These are phyloP conservation scores for Lentinus brumalis DNA, from an alignment of 768 basidiomycete genomes.

Conservation along the genomic window DNA sequence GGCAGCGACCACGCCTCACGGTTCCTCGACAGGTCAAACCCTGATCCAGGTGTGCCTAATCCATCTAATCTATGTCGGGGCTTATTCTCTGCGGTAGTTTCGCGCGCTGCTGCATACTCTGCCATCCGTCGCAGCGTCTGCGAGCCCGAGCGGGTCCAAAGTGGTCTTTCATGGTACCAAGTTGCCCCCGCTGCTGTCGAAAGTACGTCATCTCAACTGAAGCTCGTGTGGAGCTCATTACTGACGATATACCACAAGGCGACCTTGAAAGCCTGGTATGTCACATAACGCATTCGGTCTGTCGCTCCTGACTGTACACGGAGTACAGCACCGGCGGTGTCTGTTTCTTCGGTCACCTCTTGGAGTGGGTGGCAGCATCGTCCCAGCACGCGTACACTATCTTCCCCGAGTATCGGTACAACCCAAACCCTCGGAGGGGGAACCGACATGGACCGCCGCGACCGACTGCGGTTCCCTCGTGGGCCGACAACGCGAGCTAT, in stretches of 20 bases:
- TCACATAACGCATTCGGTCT: not conserved
- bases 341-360: constrained; percentile 1
- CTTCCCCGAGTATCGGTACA: not conserved
- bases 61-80: not conserved
- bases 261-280: constrained; percentile 3
- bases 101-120: constrained; percentile 3
- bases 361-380: constrained; percentile 2
- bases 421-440: not conserved
- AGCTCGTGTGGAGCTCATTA: not conserved
- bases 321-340: constrained; percentile 6
- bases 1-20: not conserved
- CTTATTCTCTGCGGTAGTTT: not conserved
- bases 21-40: not conserved
- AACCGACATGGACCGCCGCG: not conserved
- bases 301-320: not conserved
- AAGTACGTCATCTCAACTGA: not conserved
- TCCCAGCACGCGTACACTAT: constrained; percentile 9
- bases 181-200: constrained; percentile 2
- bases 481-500: constrained; percentile 11
- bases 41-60: not conserved
- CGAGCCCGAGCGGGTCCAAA: not conserved
- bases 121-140: not conserved
- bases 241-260: not conserved
- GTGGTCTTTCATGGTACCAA: constrained; percentile 6
- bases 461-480: constrained; percentile 7